These are phyloP conservation scores for Ceratocystis ficicola DNA, from an alignment of 2,329 filamentous ascomycete species.

Conservation along the genomic window DNA sequence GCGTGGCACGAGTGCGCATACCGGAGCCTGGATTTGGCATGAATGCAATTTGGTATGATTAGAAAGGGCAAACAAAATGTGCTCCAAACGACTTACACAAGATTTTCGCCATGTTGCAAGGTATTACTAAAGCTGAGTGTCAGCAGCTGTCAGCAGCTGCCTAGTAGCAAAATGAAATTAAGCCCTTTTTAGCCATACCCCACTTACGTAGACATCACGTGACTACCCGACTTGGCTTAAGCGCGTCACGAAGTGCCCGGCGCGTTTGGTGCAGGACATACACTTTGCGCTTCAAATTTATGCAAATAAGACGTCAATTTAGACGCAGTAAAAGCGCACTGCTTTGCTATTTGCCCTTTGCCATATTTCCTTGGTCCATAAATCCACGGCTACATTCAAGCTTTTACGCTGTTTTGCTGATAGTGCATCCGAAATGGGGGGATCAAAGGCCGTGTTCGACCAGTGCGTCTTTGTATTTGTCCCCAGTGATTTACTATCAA, in stretches of 20 bases:
- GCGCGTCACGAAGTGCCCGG: not conserved
- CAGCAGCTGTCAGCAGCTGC: not conserved
- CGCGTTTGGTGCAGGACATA: not conserved
- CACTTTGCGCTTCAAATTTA: not conserved
- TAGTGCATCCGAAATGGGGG: slow-evolving; percentile 13
- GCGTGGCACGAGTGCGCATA: slow-evolving; percentile 65
- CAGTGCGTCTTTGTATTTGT: slow-evolving; percentile 38
- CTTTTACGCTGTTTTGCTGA: not conserved
- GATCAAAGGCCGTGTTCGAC: slow-evolving; percentile 30
- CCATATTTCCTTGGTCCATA: not conserved
- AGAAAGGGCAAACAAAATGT: not conserved
- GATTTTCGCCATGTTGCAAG: not conserved
- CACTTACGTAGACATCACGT: not conserved
- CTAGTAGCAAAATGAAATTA: not conserved
- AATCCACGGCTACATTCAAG: not conserved
- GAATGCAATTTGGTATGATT: slow-evolving; percentile 92
- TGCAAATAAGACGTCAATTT: not conserved
- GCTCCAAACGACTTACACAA: not conserved
- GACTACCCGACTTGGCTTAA: not conserved
- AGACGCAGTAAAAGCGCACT: not conserved
- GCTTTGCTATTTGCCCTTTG: not conserved
- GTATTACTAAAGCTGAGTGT: not conserved
- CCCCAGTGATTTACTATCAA: slow-evolving; percentile 32
- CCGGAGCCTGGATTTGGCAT: slow-evolving; percentile 85
- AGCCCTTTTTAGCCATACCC: not conserved